phyloP scores from a whole-genome alignment of 345 rosid species.

The Firmiana major region DNA sequence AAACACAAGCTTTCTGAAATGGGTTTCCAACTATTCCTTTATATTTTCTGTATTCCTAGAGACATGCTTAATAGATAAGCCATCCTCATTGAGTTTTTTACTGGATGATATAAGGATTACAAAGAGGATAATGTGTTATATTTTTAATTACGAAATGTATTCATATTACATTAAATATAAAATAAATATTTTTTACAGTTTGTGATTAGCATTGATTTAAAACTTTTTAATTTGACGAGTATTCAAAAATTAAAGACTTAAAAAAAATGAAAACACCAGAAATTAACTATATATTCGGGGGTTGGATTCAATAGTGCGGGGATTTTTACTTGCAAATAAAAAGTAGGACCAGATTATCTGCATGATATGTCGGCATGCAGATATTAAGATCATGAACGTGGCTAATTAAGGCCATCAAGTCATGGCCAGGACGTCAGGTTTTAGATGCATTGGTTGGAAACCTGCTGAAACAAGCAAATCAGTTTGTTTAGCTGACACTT shows the following conservation, averaged over 20 bases:
- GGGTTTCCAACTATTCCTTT: constrained; percentile 22
- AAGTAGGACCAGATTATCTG: constrained; percentile 4
- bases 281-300: neutral
- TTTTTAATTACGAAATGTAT: too few species aligned
- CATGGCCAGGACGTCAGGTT: constrained; percentile 20
- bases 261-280: too few species aligned
- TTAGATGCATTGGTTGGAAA: constrained; percentile 36
- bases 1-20: constrained; percentile 14
- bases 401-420: constrained; percentile 9
- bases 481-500: constrained; percentile 45
- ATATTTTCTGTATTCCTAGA: constrained; percentile 4
- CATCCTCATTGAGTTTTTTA: neutral
- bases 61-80: constrained; percentile 25
- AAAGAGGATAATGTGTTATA: too few species aligned
- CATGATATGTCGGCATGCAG: constrained; percentile 13
- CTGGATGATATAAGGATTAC: neutral
- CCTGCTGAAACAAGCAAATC: constrained; percentile 43
- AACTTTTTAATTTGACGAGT: too few species aligned
- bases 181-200: too few species aligned
- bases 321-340: neutral
- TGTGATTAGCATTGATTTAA: too few species aligned
- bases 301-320: constrained; percentile 9
- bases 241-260: too few species aligned
- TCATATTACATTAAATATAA: too few species aligned
- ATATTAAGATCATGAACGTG: constrained; percentile 5